These are phyloP conservation scores for Tardiomyces depauwii DNA, from an alignment of 1,139 yeast genomes.

Conservation along the genomic window DNA sequence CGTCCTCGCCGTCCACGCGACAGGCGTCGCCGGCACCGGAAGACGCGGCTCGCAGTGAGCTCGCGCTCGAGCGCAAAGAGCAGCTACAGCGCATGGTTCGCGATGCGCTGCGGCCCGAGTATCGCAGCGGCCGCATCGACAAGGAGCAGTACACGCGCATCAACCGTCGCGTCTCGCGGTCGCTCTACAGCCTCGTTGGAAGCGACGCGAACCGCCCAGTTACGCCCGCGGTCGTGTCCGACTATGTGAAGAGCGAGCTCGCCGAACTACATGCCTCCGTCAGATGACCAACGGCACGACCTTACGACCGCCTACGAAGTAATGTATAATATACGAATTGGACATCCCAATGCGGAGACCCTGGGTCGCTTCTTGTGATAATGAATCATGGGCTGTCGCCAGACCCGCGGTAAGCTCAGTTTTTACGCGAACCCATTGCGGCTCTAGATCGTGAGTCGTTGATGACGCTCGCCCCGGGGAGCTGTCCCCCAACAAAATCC, in stretches of 20 bases:
- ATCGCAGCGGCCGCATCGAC: constrained; percentile 27
- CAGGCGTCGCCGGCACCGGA: background rate
- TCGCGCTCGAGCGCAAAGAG: constrained; percentile 36
- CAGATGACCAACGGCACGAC: too few species aligned
- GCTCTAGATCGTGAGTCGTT: too few species aligned
- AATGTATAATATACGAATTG: too few species aligned
- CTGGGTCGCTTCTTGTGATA: too few species aligned
- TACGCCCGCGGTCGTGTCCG: background rate
- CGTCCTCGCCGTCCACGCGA: constrained; percentile 2
- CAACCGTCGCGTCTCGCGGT: constrained; percentile 33
- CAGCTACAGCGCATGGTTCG: constrained; percentile 45
- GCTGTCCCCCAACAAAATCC: too few species aligned
- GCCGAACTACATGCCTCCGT: too few species aligned
- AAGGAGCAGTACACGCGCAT: constrained; percentile 38
- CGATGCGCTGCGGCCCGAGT: constrained; percentile 37
- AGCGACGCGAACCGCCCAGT: constrained; percentile 4
- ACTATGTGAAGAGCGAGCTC: background rate
- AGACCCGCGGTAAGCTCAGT: too few species aligned
- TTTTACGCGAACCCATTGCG: too few species aligned
- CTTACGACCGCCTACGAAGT: too few species aligned
- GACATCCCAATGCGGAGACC: too few species aligned
- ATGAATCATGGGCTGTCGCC: too few species aligned
- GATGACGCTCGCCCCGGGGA: too few species aligned
- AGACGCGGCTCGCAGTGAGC: constrained; percentile 2
- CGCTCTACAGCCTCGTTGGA: constrained; percentile 25